Conservation (phyloP, 352 stramenopile genomes). For the Pythium grandisporangium region DNA sequence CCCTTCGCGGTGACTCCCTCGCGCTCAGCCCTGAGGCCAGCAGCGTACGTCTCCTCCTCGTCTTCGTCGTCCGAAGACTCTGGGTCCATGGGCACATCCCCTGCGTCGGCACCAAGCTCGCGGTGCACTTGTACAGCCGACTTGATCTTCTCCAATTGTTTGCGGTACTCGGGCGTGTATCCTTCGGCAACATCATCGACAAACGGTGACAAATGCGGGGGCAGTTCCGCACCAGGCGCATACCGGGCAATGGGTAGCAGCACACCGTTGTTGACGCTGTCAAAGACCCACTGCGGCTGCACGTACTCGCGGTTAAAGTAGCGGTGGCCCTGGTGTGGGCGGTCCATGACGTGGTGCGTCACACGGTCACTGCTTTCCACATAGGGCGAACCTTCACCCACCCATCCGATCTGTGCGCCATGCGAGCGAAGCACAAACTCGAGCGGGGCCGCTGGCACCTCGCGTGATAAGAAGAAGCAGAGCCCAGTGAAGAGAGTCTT, state of each 20-base stretch:
- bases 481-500: slow-evolving; percentile 78
- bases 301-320: slow-evolving; percentile 95
- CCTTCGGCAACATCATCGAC: slow-evolving; percentile 96
- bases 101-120: slow-evolving; percentile 35
- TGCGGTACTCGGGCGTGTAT: slow-evolving; percentile 96
- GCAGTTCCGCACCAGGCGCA: slow-evolving; percentile 86
- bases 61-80: slow-evolving; percentile 39
- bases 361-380: slow-evolving; percentile 86
- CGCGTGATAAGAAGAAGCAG: slow-evolving; percentile 90
- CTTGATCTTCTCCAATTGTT: slow-evolving; percentile 80
- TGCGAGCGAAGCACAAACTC: slow-evolving; percentile 95
- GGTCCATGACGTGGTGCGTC: slow-evolving; percentile 97
- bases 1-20: slow-evolving; percentile 29
- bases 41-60: slow-evolving; percentile 62
- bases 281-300: slow-evolving; percentile 99
- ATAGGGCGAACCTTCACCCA: slow-evolving; percentile 90
- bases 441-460: slow-evolving; percentile 92
- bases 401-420: slow-evolving; percentile 94
- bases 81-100: slow-evolving; percentile 7
- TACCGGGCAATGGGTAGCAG: slow-evolving; percentile 92
- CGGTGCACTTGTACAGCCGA: slow-evolving; percentile 66
- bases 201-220: slow-evolving; percentile 92
- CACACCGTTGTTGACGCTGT: slow-evolving; percentile 96
- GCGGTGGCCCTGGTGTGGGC: slow-evolving; percentile 83
- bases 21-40: slow-evolving; percentile 74